A percentile compares a stretch with the other conserved stretches of the same genome.
Conservation (phyloP, 2,329 filamentous ascomycete genomes). For the Torrubiella hemipterigena region DNA sequence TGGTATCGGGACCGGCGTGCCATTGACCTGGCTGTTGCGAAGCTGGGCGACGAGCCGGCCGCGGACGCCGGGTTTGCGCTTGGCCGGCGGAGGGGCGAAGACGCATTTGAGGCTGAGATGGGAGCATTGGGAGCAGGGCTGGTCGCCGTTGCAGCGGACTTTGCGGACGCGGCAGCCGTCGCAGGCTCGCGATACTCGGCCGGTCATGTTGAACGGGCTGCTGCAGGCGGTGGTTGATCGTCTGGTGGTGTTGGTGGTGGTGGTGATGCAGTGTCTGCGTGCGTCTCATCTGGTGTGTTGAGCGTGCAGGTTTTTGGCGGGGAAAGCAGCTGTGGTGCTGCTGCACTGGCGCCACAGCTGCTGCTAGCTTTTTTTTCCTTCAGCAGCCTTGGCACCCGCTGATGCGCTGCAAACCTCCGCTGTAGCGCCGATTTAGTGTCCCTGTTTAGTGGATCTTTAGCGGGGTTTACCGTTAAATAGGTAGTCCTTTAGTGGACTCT, state of each 20-base stretch:
- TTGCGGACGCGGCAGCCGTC: constrained; percentile 26
- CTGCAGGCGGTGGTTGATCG: not conserved
- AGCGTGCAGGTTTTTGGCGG: not conserved
- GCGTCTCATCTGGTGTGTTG: too few relatives aligned
- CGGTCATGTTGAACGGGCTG: constrained; percentile 1
- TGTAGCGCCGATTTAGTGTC: not conserved
- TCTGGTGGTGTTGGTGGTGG: not conserved
- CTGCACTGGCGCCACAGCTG: too few relatives aligned
- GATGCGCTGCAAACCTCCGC: not conserved
- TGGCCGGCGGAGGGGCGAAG: constrained; percentile 18
- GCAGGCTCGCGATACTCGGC: constrained; percentile 15
- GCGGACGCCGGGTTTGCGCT: constrained; percentile 21
- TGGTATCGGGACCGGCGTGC: constrained; percentile 1
- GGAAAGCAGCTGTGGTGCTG: too few relatives aligned
- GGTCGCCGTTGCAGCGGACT: constrained; percentile 21
- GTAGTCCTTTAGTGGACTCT: not conserved
- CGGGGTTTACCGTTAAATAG: not conserved
- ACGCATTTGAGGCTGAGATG: constrained; percentile 21
- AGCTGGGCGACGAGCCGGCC: constrained; percentile 22
- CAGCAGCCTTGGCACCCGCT: not conserved
- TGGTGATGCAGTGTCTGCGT: too few relatives aligned
- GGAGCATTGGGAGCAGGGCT: constrained; percentile 22
- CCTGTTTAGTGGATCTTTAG: not conserved
- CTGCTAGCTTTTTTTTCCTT: not conserved
- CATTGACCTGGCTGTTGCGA: constrained; percentile 11